Base-by-base conservation (phyloP, 225 moss, liverwort and hornwort genomes). In the Pseudoscleropodium purum region DNA sequence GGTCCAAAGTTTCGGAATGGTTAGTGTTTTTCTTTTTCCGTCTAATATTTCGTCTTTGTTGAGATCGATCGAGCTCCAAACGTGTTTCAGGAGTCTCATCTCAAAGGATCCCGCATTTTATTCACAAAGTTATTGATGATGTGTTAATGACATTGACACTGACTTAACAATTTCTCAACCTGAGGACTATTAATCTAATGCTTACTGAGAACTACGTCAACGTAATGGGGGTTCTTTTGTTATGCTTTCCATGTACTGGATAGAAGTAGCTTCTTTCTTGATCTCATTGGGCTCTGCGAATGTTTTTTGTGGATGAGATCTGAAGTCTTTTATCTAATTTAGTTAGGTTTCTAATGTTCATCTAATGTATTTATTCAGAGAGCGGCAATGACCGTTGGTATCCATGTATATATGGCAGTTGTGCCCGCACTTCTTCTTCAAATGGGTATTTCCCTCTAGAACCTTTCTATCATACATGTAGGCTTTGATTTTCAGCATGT, bases 381-480 rank as follows among this genome's bases (percentile, higher is more conserved):
- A 91, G 95, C 97, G 41, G 95, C 87, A 70, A 84, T 97, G 81
- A 96, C 97, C 43, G 82, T 96, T 62, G 96, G 92, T 73, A 97
- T 97, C 37, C 97, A 97, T 88, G 91, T 94, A 29, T 97, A 97
- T 86, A 93, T 97, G 97, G 92, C 91, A 83, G 97, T 95, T 64
- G 96, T 97, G 77, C 97, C 97, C 63, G 96, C 97, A n/a, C 94
- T 97, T 81, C 85, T 97, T 65, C 80, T 97, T 52, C 97, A 96
- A 92, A 91, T 96, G 92, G 96, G 97, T 97, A 88, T 34, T 72
- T 41, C 67, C 82, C 26, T 84, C 63, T 60, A 39, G 52, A 43
- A 69, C 43, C 60, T 39, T 82, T 81, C 26, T 84, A 11, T 87
- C 31, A 29, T 47, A 37, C 47, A 31, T 75, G 14, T 76, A 81